phyloP scores from a whole-genome alignment of 306 rosid genomes.

The Casuarina equisetifolia region DNA sequence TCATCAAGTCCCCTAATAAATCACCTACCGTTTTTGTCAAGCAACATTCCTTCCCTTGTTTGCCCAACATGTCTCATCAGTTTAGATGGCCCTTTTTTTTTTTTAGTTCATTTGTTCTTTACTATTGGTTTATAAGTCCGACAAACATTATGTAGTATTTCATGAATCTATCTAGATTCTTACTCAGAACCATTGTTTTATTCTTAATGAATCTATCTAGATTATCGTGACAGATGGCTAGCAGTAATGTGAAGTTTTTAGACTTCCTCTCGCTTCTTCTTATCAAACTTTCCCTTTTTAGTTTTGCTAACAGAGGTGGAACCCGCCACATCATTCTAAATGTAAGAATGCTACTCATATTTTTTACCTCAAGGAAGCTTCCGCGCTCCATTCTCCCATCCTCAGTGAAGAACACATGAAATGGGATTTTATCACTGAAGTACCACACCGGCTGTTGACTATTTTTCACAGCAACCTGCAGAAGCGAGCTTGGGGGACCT shows the following conservation, averaged over 20 bases:
- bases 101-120: too few relatives aligned
- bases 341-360: constrained; percentile 9
- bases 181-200: neutral
- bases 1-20: too few relatives aligned
- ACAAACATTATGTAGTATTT: neutral
- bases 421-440: constrained; percentile 72
- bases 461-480: constrained; percentile 93
- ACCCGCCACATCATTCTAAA: constrained; percentile 2
- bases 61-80: neutral
- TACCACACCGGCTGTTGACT: constrained; percentile 96
- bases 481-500: constrained; percentile 90
- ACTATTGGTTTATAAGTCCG: neutral
- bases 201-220: neutral
- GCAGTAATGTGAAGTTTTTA: neutral
- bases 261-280: neutral
- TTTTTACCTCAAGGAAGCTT: constrained; percentile 81
- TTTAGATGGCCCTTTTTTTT: neutral
- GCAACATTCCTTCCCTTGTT: neutral
- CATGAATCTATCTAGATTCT: neutral
- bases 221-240: neutral
- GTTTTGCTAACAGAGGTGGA: neutral
- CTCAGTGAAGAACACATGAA: constrained; percentile 79
- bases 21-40: neutral
- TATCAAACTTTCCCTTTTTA: neutral
- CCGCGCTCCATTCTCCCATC: constrained; percentile 98